Percentiles rank a stretch among this genome's conserved stretches.
Evolutionary conservation across 2,329 filamentous ascomycete species (phyloP).

Genomic region (Calonectria pseudoreteaudii): DNA sequence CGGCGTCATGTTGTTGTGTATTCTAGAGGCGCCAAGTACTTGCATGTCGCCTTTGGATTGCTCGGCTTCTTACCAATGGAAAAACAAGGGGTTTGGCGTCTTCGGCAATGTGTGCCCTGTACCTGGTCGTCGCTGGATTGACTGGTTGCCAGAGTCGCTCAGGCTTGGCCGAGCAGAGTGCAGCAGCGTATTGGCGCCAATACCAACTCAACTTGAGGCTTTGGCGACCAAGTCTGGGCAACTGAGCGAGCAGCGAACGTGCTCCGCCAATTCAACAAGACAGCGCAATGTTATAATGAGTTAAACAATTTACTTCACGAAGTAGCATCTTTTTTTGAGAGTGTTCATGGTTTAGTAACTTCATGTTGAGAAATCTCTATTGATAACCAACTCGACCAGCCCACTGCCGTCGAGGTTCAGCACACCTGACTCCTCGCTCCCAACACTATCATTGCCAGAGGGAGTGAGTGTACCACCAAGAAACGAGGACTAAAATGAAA

Average conservation of each 20-base stretch:
- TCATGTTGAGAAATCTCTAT: conserved; percentile 15
- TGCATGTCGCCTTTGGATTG: not conserved
- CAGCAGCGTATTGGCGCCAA: not conserved
- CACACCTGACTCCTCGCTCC: conserved; percentile 9
- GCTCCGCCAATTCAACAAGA: not conserved
- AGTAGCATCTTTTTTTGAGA: not conserved
- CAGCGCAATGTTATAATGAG: not conserved
- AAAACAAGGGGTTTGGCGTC: not conserved
- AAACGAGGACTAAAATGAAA: conserved; percentile 9
- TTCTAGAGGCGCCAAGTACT: not conserved
- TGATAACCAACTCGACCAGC: conserved; percentile 8
- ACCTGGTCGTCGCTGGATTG: not conserved
- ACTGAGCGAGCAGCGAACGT: not conserved
- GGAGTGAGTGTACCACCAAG: conserved; percentile 3
- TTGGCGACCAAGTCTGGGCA: not conserved
- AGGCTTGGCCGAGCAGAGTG: not conserved
- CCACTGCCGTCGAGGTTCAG: conserved; percentile 12
- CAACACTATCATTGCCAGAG: not conserved
- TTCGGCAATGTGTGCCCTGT: not conserved
- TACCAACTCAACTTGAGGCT: not conserved
- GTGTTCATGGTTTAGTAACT: not conserved
- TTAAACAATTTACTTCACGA: not conserved
- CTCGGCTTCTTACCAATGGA: not conserved
- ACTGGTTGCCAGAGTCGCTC: not conserved
- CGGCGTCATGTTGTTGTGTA: not conserved